Conservation (phyloP, 148 eudicot species). For the Tetragonia tetragonoides region DNA sequence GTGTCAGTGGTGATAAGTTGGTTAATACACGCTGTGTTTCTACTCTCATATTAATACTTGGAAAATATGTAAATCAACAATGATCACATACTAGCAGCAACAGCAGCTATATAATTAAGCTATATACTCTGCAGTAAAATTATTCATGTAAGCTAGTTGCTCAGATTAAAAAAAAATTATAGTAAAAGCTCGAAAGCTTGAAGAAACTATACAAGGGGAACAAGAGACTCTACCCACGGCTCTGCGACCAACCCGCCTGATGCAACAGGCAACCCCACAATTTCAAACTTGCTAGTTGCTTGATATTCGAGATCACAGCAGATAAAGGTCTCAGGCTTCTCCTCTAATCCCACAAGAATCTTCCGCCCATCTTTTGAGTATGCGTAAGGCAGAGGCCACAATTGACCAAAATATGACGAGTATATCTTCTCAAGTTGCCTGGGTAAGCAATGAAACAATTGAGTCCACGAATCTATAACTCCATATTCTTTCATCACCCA, state of each 20-base stretch:
- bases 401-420: background rate
- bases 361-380: background rate
- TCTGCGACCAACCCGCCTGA: background rate
- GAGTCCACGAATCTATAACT: background rate
- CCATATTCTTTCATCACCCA: background rate
- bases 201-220: background rate
- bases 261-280: background rate
- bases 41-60: too few species aligned
- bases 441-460: background rate
- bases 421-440: too few species aligned
- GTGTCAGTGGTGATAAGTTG: too few species aligned
- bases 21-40: too few species aligned
- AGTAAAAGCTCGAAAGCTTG: too few species aligned
- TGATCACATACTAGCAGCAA: too few species aligned
- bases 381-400: background rate
- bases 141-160: too few species aligned
- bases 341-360: background rate
- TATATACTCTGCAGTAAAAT: too few species aligned
- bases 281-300: background rate
- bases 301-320: constrained; percentile 3
- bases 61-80: too few species aligned
- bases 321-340: background rate
- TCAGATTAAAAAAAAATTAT: too few species aligned
- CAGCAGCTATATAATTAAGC: too few species aligned
- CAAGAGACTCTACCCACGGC: constrained; percentile 8